These are phyloP conservation scores for Melaleuca alternifolia DNA, from an alignment of 345 rosid genomes.

Conservation along the genomic window DNA sequence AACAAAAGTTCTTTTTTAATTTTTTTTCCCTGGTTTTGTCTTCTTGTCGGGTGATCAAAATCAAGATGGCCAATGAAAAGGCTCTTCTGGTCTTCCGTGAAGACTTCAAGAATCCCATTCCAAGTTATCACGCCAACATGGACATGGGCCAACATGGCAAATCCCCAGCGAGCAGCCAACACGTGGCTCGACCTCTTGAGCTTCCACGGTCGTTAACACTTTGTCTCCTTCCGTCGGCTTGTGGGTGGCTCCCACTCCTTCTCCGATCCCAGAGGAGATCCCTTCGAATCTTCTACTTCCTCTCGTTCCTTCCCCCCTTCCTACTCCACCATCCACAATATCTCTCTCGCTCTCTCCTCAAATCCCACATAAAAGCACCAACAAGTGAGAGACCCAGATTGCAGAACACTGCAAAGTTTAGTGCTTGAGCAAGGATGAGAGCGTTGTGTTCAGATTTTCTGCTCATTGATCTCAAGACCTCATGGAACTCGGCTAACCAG, in stretches of 20 bases:
- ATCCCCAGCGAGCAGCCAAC: not conserved
- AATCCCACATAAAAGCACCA: not conserved
- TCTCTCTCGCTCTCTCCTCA: not conserved
- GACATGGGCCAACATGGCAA: not conserved
- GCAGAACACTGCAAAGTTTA: not conserved
- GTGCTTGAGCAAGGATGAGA: conserved; percentile 19
- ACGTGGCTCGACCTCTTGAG: not conserved
- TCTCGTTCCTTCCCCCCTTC: conserved; percentile 8
- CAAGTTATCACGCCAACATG: not conserved
- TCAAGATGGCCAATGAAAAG: not conserved
- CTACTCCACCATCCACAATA: not conserved
- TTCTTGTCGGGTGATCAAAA: not conserved
- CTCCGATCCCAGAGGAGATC: conserved; percentile 42
- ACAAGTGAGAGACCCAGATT: not conserved
- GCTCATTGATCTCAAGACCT: conserved; percentile 60
- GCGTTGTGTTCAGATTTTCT: conserved; percentile 48
- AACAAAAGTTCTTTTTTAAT: not conserved
- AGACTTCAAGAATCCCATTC: not conserved
- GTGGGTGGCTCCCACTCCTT: conserved; percentile 29
- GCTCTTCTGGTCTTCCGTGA: not conserved
- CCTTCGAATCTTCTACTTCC: conserved; percentile 63
- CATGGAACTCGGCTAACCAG: conserved; percentile 46
- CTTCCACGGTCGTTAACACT: conserved; percentile 18
- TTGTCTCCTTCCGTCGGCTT: not conserved
- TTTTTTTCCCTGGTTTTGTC: not conserved